Percentiles rank a stretch among this genome's conserved stretches.
Evolutionary conservation across 169 alveolate genomes (phyloP).

Genomic region (Perkinsus marinus): DNA sequence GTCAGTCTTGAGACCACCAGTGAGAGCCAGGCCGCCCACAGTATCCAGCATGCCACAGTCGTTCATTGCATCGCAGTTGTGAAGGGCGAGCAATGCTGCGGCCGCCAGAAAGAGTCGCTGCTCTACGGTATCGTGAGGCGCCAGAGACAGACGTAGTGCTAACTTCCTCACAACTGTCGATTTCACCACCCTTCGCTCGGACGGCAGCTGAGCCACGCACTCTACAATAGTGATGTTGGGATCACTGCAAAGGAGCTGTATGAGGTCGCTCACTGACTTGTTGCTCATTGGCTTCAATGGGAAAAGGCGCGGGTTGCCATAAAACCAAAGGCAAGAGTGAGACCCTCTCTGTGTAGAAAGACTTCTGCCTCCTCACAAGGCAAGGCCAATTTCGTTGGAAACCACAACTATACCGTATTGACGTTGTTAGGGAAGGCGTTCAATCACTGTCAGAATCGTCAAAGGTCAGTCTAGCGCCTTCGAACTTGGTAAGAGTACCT

Average conservation of each 20-base stretch:
- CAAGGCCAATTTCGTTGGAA: background rate
- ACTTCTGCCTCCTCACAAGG: background rate
- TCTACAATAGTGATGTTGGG: background rate
- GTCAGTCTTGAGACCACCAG: background rate
- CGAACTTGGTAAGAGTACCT: background rate
- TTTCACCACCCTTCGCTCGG: background rate
- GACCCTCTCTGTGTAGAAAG: background rate
- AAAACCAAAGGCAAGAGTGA: background rate
- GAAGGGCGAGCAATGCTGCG: background rate
- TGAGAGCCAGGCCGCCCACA: background rate
- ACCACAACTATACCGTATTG: background rate
- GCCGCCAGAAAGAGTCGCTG: background rate
- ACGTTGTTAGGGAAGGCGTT: background rate
- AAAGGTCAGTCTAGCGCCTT: background rate
- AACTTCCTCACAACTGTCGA: background rate
- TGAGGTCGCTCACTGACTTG: background rate
- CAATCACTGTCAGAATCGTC: background rate
- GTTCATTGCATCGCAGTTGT: background rate
- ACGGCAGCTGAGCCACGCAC: background rate
- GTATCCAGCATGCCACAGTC: background rate
- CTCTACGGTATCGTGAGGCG: background rate
- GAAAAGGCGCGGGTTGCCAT: background rate
- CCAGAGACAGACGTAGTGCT: background rate
- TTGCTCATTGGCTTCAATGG: background rate
- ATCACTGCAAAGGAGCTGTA: background rate